Base-by-base conservation (phyloP, 2,329 filamentous ascomycete species). In the Xylariaceae sp. region DNA sequence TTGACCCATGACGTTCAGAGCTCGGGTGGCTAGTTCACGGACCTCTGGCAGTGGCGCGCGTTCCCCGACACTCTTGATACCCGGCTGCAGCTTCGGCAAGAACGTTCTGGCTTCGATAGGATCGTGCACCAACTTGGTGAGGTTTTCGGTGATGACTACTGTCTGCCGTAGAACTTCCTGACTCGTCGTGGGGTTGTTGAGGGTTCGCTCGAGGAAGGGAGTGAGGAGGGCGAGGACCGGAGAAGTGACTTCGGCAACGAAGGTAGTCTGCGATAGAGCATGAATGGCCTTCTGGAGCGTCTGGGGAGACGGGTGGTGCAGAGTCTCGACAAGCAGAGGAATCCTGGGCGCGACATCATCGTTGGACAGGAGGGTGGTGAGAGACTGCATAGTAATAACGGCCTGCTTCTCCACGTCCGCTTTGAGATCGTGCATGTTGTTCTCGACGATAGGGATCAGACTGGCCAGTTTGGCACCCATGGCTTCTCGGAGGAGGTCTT, bases 341-440 rank as follows among this genome's bases (percentile, higher is more conserved):
- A 98, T 89, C 52, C 88, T 78, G 29, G 90, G 89, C 16, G 83
- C 82, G 35, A 98, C 89, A 60, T 98, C 92, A 65, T 98, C 92
- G 69, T 98, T 98, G 55, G 88, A 88, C 30, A 98, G 75, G 12
- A 98, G 77, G 7, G 81, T 83, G 3, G 88, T 94, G 35, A 98
- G 71, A 22, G 87, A 84, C 51, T 76, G 85, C 90, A 98, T 96
- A 31, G 90, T 86, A 61, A 84, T 81, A 54, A 85, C 68, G n/a
- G 92, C 80, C 65, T 93, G 85, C 68, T 94, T 96, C 59, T 79
- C 72, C 19, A 85, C 80, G 55, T 96, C 92, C 30, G 68, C 55
- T 72, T 98, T 98, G 57, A 98, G 71, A 58, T 98, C 92, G 64
- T 95, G 88, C 90, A 98, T 96, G 49, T 87, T 87, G 34, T 70